Evolutionary conservation across 148 eudicot genomes (phyloP).

Genomic region (Hydrangea macrophylla): DNA sequence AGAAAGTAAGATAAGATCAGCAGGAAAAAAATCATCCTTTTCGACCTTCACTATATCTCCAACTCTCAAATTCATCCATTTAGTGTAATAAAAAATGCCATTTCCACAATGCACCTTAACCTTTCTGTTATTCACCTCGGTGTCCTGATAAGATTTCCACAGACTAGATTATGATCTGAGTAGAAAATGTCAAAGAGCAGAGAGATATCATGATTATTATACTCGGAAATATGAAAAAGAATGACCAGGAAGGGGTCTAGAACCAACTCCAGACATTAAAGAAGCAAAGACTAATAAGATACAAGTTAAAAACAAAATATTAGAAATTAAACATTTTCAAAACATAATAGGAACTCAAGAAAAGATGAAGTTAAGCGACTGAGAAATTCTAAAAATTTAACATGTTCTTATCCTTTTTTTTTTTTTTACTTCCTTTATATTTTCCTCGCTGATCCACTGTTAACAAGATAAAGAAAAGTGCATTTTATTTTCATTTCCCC

Average conservation of each 20-base stretch:
- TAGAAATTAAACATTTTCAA: no score
- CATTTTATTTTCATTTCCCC: no score
- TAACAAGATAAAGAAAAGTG: no score
- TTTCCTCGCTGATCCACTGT: no score
- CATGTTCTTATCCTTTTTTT: no score
- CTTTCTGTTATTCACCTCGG: constrained; percentile 48
- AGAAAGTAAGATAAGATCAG: constrained; percentile 60
- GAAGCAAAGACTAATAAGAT: neutral
- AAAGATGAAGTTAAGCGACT: no score
- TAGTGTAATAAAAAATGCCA: constrained; percentile 37
- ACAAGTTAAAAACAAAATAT: neutral
- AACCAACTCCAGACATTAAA: neutral
- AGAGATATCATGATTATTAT: neutral
- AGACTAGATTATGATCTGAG: neutral
- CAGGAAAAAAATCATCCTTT: constrained; percentile 67
- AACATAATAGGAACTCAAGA: no score
- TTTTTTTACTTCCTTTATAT: no score
- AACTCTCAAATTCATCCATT: constrained; percentile 55
- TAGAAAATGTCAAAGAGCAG: neutral
- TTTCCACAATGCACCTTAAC: constrained; percentile 37
- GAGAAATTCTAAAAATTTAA: no score
- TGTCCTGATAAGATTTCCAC: constrained; percentile 40
- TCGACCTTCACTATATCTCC: constrained; percentile 64
- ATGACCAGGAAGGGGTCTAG: neutral
- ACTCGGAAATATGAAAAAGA: constrained; percentile 6